phyloP scores from a whole-genome alignment of 2,329 filamentous ascomycete species.

The Colletotrichum filicis region DNA sequence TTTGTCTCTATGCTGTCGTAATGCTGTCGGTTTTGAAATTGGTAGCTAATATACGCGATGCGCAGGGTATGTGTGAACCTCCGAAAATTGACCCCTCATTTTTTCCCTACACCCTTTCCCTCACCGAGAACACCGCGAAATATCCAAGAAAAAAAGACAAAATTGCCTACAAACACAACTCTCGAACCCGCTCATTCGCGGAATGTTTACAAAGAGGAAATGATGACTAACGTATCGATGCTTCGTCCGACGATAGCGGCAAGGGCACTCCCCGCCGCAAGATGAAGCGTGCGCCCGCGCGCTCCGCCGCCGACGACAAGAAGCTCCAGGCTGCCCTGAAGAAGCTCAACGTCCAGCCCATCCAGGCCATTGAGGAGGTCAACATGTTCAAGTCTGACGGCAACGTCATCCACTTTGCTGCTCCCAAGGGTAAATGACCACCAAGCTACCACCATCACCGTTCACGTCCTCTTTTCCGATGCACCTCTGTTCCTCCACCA shows the following conservation, averaged over 20 bases:
- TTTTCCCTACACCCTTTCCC: not conserved
- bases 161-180: not conserved
- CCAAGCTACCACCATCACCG: not conserved
- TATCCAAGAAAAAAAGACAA: not conserved
- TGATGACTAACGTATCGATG: constrained; percentile 43
- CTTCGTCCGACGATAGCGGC: constrained; percentile 65
- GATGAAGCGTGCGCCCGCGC: constrained; percentile 97
- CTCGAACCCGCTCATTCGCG: constrained; percentile 2
- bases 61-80: constrained; percentile 49
- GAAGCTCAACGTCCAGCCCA: constrained; percentile 99
- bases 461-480: not conserved
- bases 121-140: not conserved
- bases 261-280: constrained; percentile 98
- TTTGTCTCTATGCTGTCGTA: not conserved
- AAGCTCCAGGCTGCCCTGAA: constrained; percentile 97
- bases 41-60: constrained; percentile 23
- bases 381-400: constrained; percentile 99
- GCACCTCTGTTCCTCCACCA: not conserved
- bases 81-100: constrained; percentile 33
- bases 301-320: constrained; percentile 96
- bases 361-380: constrained; percentile 99
- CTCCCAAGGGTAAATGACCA: constrained; percentile 83
- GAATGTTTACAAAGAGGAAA: constrained; percentile 8
- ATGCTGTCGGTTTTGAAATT: not conserved
- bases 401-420: constrained; percentile 99